Evolutionary conservation across 129 eudicot genomes (phyloP), one percentile per base, ranked within the genome.

Genomic region (Flaveria ramosissima): DNA sequence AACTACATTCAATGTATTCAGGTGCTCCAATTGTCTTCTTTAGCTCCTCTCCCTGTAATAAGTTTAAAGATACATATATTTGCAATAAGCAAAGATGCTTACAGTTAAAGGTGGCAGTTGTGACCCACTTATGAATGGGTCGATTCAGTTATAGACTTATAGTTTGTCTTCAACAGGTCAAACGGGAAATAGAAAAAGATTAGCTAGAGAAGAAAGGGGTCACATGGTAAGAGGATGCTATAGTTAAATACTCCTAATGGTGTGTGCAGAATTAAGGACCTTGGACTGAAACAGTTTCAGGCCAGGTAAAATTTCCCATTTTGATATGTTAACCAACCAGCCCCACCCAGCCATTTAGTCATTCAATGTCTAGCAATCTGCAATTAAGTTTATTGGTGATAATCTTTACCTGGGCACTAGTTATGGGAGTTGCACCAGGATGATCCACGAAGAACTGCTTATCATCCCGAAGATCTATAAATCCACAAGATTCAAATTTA

Each of bases 1-100:
- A 87, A 81, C 98, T 93, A 79, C 98, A 93, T 73, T 93, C 98
- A 56, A 93, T 82, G 90, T 90, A 93, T 77, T 96, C 84, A 48
- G 98, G 97, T 67, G 98, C 95, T 43, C 91, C 96, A 80, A 93
- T 93, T 63, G 76, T 56, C 84, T 91, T 93, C 86, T 86, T 91
- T 52, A 93, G 84, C 91, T 93, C 98, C 85, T 93, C 98, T 52
- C 98, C 98, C 97, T 93, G 50, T 62, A 51, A 73, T 27, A 86
- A 62, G 70, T 55, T n/a, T 53, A 77, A 14, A 70, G 63, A 75
- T 47, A 84, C 60, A 12, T 16, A 73, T 48, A 61, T 60, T 56
- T 30, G 46, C 48, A 20, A 71, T 45, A 51, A 71, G 71, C 68
- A 67, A 52, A 85, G 64, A 21, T 69, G 19, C 21, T 42, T n/a